Evolutionary conservation across 2,329 filamentous ascomycete species (phyloP), one percentile per base, ranked within the genome.

Genomic region (Gaeumannomyces tritici): DNA sequence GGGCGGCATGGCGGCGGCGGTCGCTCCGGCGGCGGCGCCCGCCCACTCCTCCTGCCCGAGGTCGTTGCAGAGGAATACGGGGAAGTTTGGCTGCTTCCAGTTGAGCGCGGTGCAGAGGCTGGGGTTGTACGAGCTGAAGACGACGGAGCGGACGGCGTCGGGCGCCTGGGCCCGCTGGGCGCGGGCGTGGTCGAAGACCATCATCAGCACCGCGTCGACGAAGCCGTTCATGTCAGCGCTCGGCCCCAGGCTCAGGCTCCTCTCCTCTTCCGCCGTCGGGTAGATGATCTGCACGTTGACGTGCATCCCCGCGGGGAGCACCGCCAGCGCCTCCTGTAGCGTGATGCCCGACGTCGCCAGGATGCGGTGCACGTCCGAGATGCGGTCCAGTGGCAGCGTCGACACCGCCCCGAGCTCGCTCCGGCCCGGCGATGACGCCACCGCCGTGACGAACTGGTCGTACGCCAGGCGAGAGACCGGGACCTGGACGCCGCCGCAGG

Each of bases 81-180:
- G 95, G 73, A 96, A 99, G 72, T 98, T 99, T 2, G 95, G 95
- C 74, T 99, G 95, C 75, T 99, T 99, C 95, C 95, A 99, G 75
- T 99, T 99, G 69, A 99, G 77, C 6, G 93, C 93, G 21, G 91
- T 96, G 76, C 95, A 99, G 26, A 98, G 84, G 66, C 88, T 89
- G 15, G 90, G 82, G 72, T 96, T 97, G 75, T 93, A 96, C 27
- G 91, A 96, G 69, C 91, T 96, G 73, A 99, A 97, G 13, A 97
- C 91, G 61, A 99, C 88, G 15, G 91, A 96, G 55, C 93, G 83
- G 67, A 95, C 87, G 21, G 87, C 85, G 62, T 91, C 87, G 11
- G 90, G 86, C 1, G 85, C 86, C 65, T 74, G 91, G 66, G 69
- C 83, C 68, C 83, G 77, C 70, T 86, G 83, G 1, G 78, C 77